These are phyloP conservation scores for Ramularia endophylla DNA, from an alignment of 2,329 filamentous ascomycete genomes.

Conservation along the genomic window DNA sequence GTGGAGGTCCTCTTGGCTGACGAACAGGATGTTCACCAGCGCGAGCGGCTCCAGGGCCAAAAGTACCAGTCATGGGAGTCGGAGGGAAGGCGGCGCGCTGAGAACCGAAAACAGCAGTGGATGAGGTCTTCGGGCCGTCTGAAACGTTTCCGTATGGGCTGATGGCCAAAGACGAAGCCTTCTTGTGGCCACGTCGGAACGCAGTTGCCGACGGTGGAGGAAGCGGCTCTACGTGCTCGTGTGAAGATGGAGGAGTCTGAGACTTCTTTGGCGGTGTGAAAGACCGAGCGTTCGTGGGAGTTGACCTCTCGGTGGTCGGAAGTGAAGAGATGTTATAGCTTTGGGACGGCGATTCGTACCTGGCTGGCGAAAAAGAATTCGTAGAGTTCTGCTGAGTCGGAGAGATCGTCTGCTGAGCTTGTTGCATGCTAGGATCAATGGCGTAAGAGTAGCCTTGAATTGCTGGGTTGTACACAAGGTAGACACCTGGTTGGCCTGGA, in stretches of 20 bases:
- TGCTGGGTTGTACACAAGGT: constrained; percentile 75
- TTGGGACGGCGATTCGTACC: constrained; percentile 34
- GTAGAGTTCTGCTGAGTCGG: constrained; percentile 22
- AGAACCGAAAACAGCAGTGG: constrained; percentile 42
- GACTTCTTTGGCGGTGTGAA: constrained; percentile 57
- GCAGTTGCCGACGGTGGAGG: constrained; percentile 85
- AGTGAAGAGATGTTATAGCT: constrained; percentile 70
- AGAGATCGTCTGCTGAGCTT: constrained; percentile 33
- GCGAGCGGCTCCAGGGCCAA: constrained; percentile 86
- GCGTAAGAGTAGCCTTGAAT: constrained; percentile 81
- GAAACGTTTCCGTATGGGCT: constrained; percentile 52
- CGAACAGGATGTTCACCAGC: constrained; percentile 91
- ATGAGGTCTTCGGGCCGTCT: constrained; percentile 66
- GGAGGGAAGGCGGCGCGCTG: constrained; percentile 55
- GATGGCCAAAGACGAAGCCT: constrained; percentile 65
- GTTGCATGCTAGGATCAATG: constrained; percentile 59
- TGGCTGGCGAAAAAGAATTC: constrained; percentile 19
- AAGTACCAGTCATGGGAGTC: constrained; percentile 75
- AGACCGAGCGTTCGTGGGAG: constrained; percentile 53
- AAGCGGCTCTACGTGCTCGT: constrained; percentile 62
- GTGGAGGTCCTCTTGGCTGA: constrained; percentile 86
- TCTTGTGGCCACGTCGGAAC: constrained; percentile 91
- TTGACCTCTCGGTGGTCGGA: constrained; percentile 53
- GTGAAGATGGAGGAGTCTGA: constrained; percentile 54
- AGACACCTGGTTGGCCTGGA: constrained; percentile 67